phyloP scores from a whole-genome alignment of 2,329 filamentous ascomycete genomes.

The Paramyrothecium sp. region DNA sequence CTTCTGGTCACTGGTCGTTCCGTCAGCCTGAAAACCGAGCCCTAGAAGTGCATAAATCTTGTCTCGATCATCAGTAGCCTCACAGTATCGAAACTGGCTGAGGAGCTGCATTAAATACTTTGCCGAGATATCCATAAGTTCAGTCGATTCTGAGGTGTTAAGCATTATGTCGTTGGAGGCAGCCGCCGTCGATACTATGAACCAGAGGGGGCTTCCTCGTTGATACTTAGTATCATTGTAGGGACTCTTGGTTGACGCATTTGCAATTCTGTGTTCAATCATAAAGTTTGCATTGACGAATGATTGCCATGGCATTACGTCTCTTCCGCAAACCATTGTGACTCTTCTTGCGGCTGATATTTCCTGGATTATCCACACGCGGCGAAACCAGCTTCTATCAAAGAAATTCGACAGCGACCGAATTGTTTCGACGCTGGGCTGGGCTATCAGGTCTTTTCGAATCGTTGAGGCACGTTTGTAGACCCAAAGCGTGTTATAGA shows the following conservation, averaged over 20 bases:
- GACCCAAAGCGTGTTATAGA: neutral
- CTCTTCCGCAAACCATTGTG: neutral
- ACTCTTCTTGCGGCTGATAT: neutral
- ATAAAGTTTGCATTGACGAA: neutral
- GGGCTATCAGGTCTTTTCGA: too few species aligned
- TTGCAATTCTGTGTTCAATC: neutral
- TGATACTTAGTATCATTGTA: neutral
- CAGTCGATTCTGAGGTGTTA: neutral
- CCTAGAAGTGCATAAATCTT: neutral
- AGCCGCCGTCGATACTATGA: neutral
- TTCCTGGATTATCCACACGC: neutral
- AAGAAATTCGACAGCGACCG: neutral
- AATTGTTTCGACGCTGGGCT: neutral
- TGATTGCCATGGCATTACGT: neutral
- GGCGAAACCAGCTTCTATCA: neutral
- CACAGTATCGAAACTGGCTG: neutral
- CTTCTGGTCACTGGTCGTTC: neutral
- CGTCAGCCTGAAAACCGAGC: neutral
- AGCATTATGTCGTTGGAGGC: neutral
- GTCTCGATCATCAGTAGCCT: neutral
- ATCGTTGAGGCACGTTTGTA: too few species aligned
- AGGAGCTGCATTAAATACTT: neutral
- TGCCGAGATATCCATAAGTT: neutral
- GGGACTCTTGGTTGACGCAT: neutral
- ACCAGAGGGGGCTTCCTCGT: neutral